Evolutionary conservation across 352 stramenopile species (phyloP), one percentile per base, ranked within the genome.

Genomic region (Phytophthora capsici): DNA sequence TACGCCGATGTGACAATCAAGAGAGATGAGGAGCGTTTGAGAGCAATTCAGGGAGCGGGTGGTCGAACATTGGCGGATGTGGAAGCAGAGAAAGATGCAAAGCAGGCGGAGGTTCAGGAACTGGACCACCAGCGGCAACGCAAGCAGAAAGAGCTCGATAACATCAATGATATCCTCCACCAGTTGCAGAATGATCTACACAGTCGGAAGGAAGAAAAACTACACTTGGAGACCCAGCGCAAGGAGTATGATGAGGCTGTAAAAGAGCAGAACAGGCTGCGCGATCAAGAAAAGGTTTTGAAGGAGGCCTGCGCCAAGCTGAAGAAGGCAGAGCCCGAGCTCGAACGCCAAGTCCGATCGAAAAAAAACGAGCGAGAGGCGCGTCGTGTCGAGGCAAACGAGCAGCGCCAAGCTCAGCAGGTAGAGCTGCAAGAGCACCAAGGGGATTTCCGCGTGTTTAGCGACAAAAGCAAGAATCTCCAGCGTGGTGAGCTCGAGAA

Each of bases 141-240:
- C 7, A 90, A 90, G 49, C 81, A 93, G 57, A 57, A 52, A 25
- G 72, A 89, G 4, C 23, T 84, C 8, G 71, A 90, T 22, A 46
- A 61, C 20, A 67, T 77, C 19, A 76, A 90, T 10, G 75, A 82
- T 3, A 70, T 74, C 38, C 73, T 80, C 9, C 69, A 89, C 34
- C 80, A 88, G 28, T 48, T 89, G 40, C 78, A 90, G 43, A 84
- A 79, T 32, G 84, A 94, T 44, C n/a, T 90, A 20, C 57, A 84
- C 54, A 84, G 73, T n/a, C 76, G 71, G 19, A 81, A 74, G 44
- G 70, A 91, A 55, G 75, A 88, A 20, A 90, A 90, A 50, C 53
- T 83, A 2, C 30, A 36, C 1, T 43, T 91, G 41, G 77, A 87
- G 16, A 71, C 80, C 17, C 71, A 82, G 58, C 78, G 81, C 1